phyloP scores from a whole-genome alignment of 495 filamentous ascomycete species.

The Penicillium lividum region DNA sequence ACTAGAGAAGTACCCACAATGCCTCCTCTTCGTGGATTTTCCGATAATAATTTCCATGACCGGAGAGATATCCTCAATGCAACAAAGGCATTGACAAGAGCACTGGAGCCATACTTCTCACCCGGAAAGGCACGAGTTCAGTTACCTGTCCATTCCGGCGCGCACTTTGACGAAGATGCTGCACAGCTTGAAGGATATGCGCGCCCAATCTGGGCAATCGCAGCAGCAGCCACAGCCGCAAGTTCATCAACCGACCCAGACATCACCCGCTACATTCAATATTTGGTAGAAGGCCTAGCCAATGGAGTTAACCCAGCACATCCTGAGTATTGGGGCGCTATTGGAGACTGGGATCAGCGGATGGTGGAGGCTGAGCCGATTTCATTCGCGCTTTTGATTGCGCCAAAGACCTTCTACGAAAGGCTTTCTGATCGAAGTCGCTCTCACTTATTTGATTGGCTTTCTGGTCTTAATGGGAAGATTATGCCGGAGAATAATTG shows the following conservation, averaged over 20 bases:
- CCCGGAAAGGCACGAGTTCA: not conserved
- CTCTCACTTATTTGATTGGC: not conserved
- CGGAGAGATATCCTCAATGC: not conserved
- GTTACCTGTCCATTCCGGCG: slow-evolving; percentile 4
- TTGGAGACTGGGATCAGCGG: slow-evolving; percentile 21
- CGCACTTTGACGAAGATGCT: slow-evolving; percentile 17
- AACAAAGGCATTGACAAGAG: not conserved
- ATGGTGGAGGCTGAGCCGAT: slow-evolving; percentile 31
- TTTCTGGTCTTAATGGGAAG: not conserved
- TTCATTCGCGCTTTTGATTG: slow-evolving; percentile 22
- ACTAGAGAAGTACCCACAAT: not conserved
- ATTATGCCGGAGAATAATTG: not conserved
- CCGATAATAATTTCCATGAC: not conserved
- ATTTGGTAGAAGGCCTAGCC: not conserved
- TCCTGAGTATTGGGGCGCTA: slow-evolving; percentile 23
- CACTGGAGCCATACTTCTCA: not conserved
- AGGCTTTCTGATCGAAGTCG: not conserved
- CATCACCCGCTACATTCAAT: not conserved
- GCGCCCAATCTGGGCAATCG: slow-evolving; percentile 18
- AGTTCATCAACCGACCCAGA: not conserved
- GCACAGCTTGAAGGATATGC: slow-evolving; percentile 24
- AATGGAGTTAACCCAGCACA: slow-evolving; percentile 15
- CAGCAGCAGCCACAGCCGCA: not conserved
- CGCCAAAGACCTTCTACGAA: slow-evolving; percentile 13
- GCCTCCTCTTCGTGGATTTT: not conserved